Evolutionary conservation across 495 filamentous ascomycete species (phyloP), one percentile per base, ranked within the genome.

Genomic region (Entonaema liquescens): DNA sequence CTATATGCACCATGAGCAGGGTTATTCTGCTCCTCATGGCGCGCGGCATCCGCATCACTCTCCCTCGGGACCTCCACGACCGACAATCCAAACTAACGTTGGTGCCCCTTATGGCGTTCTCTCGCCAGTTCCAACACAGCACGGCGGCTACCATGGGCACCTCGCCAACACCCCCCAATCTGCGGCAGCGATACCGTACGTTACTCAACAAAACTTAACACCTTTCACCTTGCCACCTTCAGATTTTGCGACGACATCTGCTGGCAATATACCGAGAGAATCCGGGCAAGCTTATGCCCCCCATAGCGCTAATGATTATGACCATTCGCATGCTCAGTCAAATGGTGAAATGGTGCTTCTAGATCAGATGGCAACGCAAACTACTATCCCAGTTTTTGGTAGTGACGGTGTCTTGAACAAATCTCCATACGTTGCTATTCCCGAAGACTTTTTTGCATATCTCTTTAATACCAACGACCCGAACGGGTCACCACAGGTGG

Each of bases 361-460:
- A 42, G 92, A 93, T 65, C 86, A 89, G 54, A 87, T 90, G 80
- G 83, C 87, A 52, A 85, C 87, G 67, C 83, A 86, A 35, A 91
- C 88, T 73, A 88, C 90, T 9, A 90, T 95, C 72, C 92, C 94
- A 7, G 89, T 96, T 26, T 97, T 96, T 79, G 93, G 92, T 13
- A 89, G 85, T 33, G 93, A 97, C 61, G 89, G 87, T 13, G 68
- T 87, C 63, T 84, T 93, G 67, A 93, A 90, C 68, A 90, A 94
- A 54, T 97, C 94, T 5, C 94, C 95, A 11, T 93, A 91, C 72
- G 80, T 88, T 52, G 90, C 90, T 17, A 93, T 97, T 82, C 90
- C 93, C 7, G 95, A 97, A 72, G 94, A 97, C 77, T 97, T 97
- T 78, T 89, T 95, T 33, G 91, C 92, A 17, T 97, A 92, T 85